phyloP scores from a whole-genome alignment of 2,329 filamentous ascomycete species.

The Alternaria atra region DNA sequence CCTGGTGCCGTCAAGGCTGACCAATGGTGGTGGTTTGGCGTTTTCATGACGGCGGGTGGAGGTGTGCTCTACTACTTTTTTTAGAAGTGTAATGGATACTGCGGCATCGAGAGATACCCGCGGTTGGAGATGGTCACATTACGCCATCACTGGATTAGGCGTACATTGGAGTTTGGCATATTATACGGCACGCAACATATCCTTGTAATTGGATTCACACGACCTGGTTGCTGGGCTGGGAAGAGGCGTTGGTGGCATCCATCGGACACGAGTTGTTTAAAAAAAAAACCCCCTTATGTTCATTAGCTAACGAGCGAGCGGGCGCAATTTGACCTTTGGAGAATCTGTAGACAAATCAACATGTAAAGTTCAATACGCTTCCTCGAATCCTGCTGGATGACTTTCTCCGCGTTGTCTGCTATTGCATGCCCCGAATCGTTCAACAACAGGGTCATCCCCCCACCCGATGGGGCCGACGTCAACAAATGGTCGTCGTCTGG shows the following conservation, averaged over 20 bases:
- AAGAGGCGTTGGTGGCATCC: neutral
- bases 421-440: neutral
- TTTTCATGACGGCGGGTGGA: slow-evolving; percentile 59
- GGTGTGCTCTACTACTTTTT: slow-evolving; percentile 59
- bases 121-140: neutral
- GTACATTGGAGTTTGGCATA: neutral
- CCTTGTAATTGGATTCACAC: neutral
- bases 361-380: neutral
- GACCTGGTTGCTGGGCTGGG: neutral
- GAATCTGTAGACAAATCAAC: neutral
- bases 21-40: slow-evolving; percentile 61
- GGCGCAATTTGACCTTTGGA: neutral
- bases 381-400: neutral
- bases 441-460: neutral
- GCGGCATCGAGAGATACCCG: neutral
- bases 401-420: neutral
- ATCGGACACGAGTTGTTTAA: neutral
- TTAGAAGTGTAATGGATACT: slow-evolving; percentile 20
- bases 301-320: neutral
- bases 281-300: neutral
- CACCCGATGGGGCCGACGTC: neutral
- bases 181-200: neutral
- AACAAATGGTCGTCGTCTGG: neutral
- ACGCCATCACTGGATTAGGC: neutral
- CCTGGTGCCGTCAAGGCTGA: slow-evolving; percentile 53